phyloP scores from a whole-genome alignment of 176 grass and related monocot genomes.

The Triticum urartu region DNA sequence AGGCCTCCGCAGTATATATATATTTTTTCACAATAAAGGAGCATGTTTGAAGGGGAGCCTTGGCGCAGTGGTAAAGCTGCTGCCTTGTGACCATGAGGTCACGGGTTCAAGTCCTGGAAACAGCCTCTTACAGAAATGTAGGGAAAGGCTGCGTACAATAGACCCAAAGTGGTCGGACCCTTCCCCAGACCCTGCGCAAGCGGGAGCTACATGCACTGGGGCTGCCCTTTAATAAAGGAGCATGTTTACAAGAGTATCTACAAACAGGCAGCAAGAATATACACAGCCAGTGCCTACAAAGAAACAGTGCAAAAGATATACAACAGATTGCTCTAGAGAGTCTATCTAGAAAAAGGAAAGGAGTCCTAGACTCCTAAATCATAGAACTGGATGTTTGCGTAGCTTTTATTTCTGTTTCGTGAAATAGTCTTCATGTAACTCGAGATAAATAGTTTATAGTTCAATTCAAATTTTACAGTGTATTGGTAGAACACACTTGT shows the following conservation, averaged over 20 bases:
- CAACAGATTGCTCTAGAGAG: neutral
- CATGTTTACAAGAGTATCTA: neutral
- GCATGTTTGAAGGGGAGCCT: neutral
- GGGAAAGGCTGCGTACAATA: too few species aligned
- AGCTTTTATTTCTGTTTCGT: neutral
- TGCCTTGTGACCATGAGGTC: too few species aligned
- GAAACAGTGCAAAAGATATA: neutral
- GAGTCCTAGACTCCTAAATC: neutral
- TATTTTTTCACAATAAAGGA: neutral
- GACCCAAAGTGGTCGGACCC: too few species aligned
- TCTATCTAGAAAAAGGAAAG: neutral
- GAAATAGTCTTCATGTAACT: slow-evolving; percentile 19
- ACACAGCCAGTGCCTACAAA: neutral
- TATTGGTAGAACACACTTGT: neutral
- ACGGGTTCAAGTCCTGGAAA: too few species aligned
- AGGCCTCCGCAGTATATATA: neutral
- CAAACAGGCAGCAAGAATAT: slow-evolving; percentile 6
- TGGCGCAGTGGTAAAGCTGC: too few species aligned
- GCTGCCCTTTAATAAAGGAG: neutral
- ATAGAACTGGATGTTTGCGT: neutral
- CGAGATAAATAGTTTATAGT: neutral
- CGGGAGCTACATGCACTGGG: too few species aligned
- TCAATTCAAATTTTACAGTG: neutral
- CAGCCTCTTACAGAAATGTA: too few species aligned
- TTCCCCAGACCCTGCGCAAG: too few species aligned